phyloP scores from a whole-genome alignment of 75 land plant genomes.

The Sequoia sempervirens region DNA sequence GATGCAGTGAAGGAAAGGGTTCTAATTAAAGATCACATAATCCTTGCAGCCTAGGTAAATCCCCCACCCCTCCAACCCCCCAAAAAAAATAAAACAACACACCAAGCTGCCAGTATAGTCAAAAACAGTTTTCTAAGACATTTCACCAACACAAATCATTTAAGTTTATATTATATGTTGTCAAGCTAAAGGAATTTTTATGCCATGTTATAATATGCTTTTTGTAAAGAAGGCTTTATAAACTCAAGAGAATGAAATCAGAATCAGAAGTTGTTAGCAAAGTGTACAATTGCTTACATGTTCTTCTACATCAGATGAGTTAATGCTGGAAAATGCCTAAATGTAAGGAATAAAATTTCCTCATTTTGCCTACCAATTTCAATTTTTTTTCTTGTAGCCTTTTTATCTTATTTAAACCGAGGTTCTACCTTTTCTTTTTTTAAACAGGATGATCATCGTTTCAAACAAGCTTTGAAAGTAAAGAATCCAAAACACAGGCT shows the following conservation, averaged over 20 bases:
- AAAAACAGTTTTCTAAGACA: no score
- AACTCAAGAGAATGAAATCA: no score
- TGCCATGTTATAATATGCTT: background rate
- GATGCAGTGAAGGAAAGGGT: no score
- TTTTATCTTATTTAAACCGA: background rate
- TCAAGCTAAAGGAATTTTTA: background rate
- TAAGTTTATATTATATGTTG: background rate
- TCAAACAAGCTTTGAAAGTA: conserved; percentile 78
- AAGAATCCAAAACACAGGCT: conserved; percentile 80
- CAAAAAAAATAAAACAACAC: no score
- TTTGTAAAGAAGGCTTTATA: no score
- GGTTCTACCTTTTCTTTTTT: background rate
- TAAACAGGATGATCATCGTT: conserved; percentile 80
- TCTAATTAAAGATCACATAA: no score
- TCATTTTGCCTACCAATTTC: background rate
- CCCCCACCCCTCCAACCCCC: no score
- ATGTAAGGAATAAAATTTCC: background rate
- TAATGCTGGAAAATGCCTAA: background rate
- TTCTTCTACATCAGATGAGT: background rate
- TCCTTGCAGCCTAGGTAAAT: no score
- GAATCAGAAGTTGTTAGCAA: no score
- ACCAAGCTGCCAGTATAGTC: no score
- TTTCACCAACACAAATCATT: no score
- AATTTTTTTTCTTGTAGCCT: background rate
- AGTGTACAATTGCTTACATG: background rate